Evolutionary conservation across 2,329 filamentous ascomycete species (phyloP), one percentile per base, ranked within the genome.

Genomic region (Arthrocladium fulminans): DNA sequence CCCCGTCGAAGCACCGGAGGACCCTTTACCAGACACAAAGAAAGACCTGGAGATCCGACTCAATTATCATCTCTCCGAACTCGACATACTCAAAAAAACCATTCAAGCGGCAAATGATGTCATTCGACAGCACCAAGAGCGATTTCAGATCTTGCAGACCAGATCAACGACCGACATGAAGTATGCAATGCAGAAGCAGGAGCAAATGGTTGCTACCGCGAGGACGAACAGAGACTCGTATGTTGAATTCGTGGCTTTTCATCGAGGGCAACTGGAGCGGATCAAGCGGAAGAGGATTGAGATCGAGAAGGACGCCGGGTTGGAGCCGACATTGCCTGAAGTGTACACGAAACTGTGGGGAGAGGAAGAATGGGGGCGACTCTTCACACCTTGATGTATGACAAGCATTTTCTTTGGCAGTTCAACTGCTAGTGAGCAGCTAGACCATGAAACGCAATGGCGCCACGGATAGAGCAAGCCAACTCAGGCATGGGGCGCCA

Each of bases 41-140:
- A 27, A 34, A 19, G 54, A 49, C 20, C 54, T 61, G 12, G 59
- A 61, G 27, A 57, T 53, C 15, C 48, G 57, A 17, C 38, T 60
- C 34, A 62, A 62, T 47, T 57, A 59, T 44, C 59, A 61, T 42
- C 51, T 61, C 10, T 47, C 54, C 22, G 47, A 51, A 23, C 49
- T 56, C 12, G 54, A 56, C 39, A 34, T 45, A 10, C 47, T 56
- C 30, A 53, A 53, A 40, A 51, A 37, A 25, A 37, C 44, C 3
- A 46, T 56, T 22, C 22, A 23, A 5, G n/a, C 34, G 7, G 40
- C 44, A 17, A 56, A 54, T 25, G 41, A 46, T 17, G 37, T 49
- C 30, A 54, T 53, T 19, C 37, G 47, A 24, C 44, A 51, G 22
- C 30, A 40, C 9, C 34, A 46, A 5, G 49, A 49, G 13, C 30